A percentile compares a stretch with the other conserved stretches of the same genome.
Evolutionary conservation across 2,329 filamentous ascomycete species (phyloP).

Genomic region (Berkeleyomyces basicola): DNA sequence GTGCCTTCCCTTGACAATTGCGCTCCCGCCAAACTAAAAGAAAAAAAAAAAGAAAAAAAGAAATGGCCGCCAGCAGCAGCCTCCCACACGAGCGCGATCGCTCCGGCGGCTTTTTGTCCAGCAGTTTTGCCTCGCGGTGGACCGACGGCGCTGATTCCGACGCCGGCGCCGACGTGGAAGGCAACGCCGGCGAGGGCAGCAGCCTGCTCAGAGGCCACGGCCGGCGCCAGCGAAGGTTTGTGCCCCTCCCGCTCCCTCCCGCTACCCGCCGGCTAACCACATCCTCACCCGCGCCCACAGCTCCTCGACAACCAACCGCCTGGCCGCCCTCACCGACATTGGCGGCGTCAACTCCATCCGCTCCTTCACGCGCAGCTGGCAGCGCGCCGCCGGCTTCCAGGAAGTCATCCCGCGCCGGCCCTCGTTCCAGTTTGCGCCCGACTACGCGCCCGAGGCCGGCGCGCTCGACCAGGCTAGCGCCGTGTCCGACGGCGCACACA

Average conservation of each 20-base stretch:
- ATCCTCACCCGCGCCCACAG: constrained; percentile 20
- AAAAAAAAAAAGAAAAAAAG: not conserved
- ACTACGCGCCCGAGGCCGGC: constrained; percentile 30
- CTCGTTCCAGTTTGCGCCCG: constrained; percentile 51
- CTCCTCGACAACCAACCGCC: constrained; percentile 40
- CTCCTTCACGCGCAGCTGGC: constrained; percentile 85
- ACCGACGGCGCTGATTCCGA: constrained; percentile 4
- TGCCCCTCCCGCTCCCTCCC: not conserved
- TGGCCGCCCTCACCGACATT: constrained; percentile 47
- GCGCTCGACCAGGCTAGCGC: constrained; percentile 12
- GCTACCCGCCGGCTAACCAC: not conserved
- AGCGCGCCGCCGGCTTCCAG: constrained; percentile 72
- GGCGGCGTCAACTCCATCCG: constrained; percentile 89
- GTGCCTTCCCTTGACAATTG: not conserved
- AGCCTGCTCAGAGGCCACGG: constrained; percentile 1
- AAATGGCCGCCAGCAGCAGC: constrained; percentile 8
- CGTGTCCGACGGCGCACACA: constrained; percentile 15
- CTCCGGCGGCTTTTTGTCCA: constrained; percentile 7
- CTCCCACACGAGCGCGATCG: constrained; percentile 7
- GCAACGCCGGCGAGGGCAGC: constrained; percentile 2
- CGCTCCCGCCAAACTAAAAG: not conserved
- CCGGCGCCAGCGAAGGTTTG: constrained; percentile 9
- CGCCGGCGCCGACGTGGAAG: constrained; percentile 2
- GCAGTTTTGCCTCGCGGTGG: constrained; percentile 12
- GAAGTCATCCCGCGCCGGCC: constrained; percentile 71